Base-by-base conservation (phyloP, 108 stramenopile genomes). In the Skeletonema menzelii region DNA sequence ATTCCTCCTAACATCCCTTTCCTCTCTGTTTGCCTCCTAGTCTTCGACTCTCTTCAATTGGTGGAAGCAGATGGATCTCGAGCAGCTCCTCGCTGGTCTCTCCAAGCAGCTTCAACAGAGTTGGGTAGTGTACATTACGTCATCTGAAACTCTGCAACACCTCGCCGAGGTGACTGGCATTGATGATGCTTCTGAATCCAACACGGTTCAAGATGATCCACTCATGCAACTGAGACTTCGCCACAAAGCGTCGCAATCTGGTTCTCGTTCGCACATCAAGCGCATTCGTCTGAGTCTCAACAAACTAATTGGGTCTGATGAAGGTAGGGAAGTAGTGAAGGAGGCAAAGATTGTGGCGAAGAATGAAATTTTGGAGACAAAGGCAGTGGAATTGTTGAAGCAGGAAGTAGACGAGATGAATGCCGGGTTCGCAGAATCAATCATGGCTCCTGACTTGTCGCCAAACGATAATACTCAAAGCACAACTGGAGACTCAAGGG, bases 371-470 rank as follows among this genome's bases (percentile, higher is more conserved):
- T 55, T 46, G 13, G 53, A 63, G 11, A 32, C 73, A n/a, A 65
- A 59, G 12, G 37, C 40, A 12, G 30, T 70, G 30, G 30, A 35
- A 24, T 40, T 31, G 8, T 60, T 80, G 38, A 75, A 68, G 32
- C 69, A 55, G n/a, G 79, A 80, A 53, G 61, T 80, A 15, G 79
- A 80, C 56, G 79, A 69, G 19, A 66, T 78, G 37, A 22, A 53
- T 27, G 58, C 57, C n/a, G 57, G 76, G 2, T 49, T 63, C 37
- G 20, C 4, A 49, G 40, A 42, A 19, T 34, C 31, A 5, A 34
- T 19, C 17, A 56, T 30, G 27, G 27, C 56, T 20, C 38, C 17
- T 4, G 15, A n/a, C 15, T 42, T 42, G 40, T n/a, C 40, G 4
- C 11, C 35, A 37, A 37, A 37, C 11, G 49, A 53, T 53, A 10